These are phyloP conservation scores for Coniferiporia sulphurascens DNA, from an alignment of 1,284 basidiomycete genomes.

Conservation along the genomic window DNA sequence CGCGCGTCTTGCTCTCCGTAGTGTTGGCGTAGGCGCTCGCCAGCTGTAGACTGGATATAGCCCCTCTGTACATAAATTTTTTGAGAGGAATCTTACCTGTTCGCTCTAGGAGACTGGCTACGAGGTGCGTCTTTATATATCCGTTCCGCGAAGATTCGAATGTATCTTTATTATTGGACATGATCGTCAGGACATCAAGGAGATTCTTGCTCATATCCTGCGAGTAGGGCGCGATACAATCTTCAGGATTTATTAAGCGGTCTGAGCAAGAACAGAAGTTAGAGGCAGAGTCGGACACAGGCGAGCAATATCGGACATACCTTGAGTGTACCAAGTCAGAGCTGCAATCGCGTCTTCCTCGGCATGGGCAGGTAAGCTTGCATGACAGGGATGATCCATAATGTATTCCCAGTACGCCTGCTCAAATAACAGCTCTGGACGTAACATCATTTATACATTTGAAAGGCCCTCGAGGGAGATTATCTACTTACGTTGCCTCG, in stretches of 20 bases:
- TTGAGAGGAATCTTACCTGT: neutral
- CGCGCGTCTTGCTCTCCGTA: slow-evolving; percentile 19
- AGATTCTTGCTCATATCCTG: slow-evolving; percentile 18
- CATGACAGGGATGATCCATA: slow-evolving; percentile 43
- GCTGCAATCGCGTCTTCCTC: slow-evolving; percentile 44
- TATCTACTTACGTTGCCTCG: slow-evolving; percentile 6
- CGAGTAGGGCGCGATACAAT: slow-evolving; percentile 18
- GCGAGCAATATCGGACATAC: slow-evolving; percentile 23
- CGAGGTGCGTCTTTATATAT: slow-evolving; percentile 17
- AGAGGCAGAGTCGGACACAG: too few relatives aligned
- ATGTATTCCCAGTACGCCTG: slow-evolving; percentile 45
- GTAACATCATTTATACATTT: neutral
- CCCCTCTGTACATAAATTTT: neutral
- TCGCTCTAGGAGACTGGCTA: slow-evolving; percentile 16
- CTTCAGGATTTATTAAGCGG: slow-evolving; percentile 29
- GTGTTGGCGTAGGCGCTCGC: slow-evolving; percentile 17
- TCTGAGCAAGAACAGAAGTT: slow-evolving; percentile 26
- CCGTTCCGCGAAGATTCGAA: slow-evolving; percentile 7
- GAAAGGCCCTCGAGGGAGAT: neutral
- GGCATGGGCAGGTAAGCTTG: slow-evolving; percentile 35
- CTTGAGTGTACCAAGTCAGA: slow-evolving; percentile 42
- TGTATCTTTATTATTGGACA: slow-evolving; percentile 1
- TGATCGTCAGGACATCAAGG: slow-evolving; percentile 8
- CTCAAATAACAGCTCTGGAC: slow-evolving; percentile 4
- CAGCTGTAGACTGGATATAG: slow-evolving; percentile 9